A percentile compares a stretch with the other conserved stretches of the same genome.
Evolutionary conservation across 2,329 filamentous ascomycete genomes (phyloP).

Genomic region (Colletotrichum sp.): DNA sequence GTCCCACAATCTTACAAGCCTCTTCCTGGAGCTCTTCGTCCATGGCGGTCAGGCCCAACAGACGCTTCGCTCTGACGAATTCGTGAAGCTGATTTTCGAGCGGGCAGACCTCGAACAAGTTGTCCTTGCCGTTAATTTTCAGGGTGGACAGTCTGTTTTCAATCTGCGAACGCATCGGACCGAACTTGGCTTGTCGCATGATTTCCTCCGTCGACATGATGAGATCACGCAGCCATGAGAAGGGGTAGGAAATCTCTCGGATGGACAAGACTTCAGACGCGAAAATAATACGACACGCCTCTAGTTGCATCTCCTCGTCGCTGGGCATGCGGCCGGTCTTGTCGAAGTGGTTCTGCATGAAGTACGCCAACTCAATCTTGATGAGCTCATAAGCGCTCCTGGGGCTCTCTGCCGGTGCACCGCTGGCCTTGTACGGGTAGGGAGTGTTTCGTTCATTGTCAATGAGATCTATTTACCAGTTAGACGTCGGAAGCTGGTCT

Average conservation of each 20-base stretch:
- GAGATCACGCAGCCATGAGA: conserved; percentile 64
- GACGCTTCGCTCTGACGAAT: conserved; percentile 54
- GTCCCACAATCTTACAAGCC: conserved; percentile 61
- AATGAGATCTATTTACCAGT: conserved; percentile 61
- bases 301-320: conserved; percentile 60
- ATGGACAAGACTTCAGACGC: conserved; percentile 54
- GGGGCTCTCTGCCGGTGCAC: conserved; percentile 48
- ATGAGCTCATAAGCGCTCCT: conserved; percentile 67
- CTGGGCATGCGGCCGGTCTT: conserved; percentile 44
- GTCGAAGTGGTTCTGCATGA: conserved; percentile 48
- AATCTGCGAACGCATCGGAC: conserved; percentile 48
- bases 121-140: conserved; percentile 62
- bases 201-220: conserved; percentile 54
- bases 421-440: conserved; percentile 56
- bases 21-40: conserved; percentile 65
- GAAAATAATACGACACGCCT: conserved; percentile 64
- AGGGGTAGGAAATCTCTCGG: conserved; percentile 39
- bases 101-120: conserved; percentile 61
- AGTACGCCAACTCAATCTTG: conserved; percentile 62
- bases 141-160: conserved; percentile 54
- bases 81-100: conserved; percentile 60
- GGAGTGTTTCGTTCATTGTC: conserved; percentile 65
- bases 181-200: conserved; percentile 50
- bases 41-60: conserved; percentile 64
- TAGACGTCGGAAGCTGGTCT: conserved; percentile 43